phyloP scores from a whole-genome alignment of 23 red algal genomes.

The Rhodosorus marinus region DNA sequence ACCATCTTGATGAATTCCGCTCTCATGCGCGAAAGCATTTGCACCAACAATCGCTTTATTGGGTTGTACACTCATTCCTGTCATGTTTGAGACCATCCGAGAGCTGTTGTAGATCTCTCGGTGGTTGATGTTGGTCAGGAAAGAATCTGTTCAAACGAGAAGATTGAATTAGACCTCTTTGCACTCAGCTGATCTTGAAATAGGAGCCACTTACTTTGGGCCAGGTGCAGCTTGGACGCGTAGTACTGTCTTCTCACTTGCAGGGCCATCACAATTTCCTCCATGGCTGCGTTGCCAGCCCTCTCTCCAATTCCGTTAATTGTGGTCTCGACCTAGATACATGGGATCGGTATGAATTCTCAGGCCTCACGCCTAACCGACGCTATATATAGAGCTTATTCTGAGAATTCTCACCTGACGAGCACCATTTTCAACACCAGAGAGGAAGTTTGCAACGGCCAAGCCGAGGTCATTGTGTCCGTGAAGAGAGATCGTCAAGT shows the following conservation, averaged over 20 bases:
- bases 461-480: slow-evolving; percentile 98
- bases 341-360: too few relatives aligned
- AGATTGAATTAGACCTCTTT: too few relatives aligned
- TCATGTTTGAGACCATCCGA: slow-evolving; percentile 85
- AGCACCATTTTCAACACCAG: slow-evolving; percentile 63
- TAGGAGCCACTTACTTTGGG: slow-evolving; percentile 14
- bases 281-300: slow-evolving; percentile 89
- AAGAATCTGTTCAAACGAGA: not conserved
- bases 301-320: slow-evolving; percentile 98
- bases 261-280: slow-evolving; percentile 96
- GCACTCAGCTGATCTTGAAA: too few relatives aligned
- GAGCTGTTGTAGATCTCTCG: slow-evolving; percentile 76
- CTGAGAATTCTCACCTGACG: too few relatives aligned
- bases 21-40: slow-evolving; percentile 97
- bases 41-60: slow-evolving; percentile 98
- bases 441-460: slow-evolving; percentile 92
- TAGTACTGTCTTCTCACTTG: slow-evolving; percentile 78
- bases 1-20: slow-evolving; percentile 97
- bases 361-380: too few relatives aligned
- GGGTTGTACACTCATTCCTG: slow-evolving; percentile 80
- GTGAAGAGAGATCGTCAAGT: slow-evolving; percentile 86
- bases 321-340: too few relatives aligned
- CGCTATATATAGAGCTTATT: too few relatives aligned
- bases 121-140: slow-evolving; percentile 71
- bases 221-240: slow-evolving; percentile 23